Evolutionary conservation across 805 yeast species (phyloP), one percentile per base, ranked within the genome.

Genomic region (Saturnispora ahearnii): DNA sequence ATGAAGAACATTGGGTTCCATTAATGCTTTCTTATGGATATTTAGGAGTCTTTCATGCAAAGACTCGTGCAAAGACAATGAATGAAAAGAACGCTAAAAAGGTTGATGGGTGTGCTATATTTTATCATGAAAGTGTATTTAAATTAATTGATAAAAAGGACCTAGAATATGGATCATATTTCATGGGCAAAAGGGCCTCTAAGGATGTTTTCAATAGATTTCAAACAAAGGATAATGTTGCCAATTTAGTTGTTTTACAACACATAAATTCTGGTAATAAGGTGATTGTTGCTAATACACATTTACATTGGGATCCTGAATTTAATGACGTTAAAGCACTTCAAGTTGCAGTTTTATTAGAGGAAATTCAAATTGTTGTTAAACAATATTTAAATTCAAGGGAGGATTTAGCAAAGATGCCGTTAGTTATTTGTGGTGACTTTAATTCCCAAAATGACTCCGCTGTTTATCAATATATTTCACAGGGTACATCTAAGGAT

Each of bases 91-190:
- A 87, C 57, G 82, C 95, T 26, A 84, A 83, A 65, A 86, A 85
- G 60, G 99, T 93, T 44, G 99, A 93, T 66, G 99, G 99, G 11
- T 93, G 99, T 74, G 97, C 97, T n/a, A 81, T 90, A 1, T 91
- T 91, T 63, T 93, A 76, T 72, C 84, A 79, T 59, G 71, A 78
- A 32, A 67, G 73, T 44, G 81, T 84, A 62, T 88, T 91, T 66
- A 76, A 78, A 51, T 71, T 90, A 53, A 58, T 84, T 38, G 90
- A 80, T 57, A 82, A 83, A 60, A 83, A 81, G 53, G 72, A 79
- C 36, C 74, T 91, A 51, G 99, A 93, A 66, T 93, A 85, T 68
- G 85, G 90, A 59, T 74, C 84, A 54, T 80, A 82, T 48, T 85
- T 88, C 65, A 79, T 84, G 81, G 81, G 82, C 45, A 82, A 84